Conservation (phyloP, 257 asterid genomes). For the Echites panduratus region DNA sequence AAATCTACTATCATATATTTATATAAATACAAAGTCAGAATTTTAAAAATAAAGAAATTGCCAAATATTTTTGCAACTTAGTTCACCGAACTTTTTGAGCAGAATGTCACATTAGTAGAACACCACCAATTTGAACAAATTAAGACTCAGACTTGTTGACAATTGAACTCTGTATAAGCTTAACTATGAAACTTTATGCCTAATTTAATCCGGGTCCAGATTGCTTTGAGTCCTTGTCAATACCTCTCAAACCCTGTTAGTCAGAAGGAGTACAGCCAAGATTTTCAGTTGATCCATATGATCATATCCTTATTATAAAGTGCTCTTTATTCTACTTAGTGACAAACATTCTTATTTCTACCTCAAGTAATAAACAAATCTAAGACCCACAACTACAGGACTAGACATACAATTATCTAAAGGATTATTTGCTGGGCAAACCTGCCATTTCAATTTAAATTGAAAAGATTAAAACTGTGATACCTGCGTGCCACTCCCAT, state of each 20-base stretch:
- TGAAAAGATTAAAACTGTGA: background rate
- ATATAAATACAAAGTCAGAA: background rate
- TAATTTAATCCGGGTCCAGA: background rate
- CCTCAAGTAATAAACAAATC: background rate
- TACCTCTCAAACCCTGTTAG: background rate
- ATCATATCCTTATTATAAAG: background rate
- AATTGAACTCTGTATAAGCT: background rate
- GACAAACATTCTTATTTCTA: background rate
- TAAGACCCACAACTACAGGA: background rate
- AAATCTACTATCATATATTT: background rate
- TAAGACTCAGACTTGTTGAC: background rate
- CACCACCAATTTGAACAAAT: background rate
- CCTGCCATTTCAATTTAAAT: background rate
- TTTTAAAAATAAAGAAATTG: background rate
- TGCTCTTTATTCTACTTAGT: background rate
- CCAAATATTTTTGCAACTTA: background rate
- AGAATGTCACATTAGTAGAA: background rate
- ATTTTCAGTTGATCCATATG: background rate
- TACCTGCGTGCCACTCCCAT: conserved; percentile 78
- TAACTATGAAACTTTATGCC: background rate
- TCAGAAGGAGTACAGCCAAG: background rate
- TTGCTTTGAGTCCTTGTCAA: background rate
- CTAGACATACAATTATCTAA: conserved; percentile 2
- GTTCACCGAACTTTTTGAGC: background rate
- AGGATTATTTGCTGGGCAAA: conserved; percentile 4